Base-by-base conservation (phyloP, 805 yeast genomes). In the Saturnispora quitensis region DNA sequence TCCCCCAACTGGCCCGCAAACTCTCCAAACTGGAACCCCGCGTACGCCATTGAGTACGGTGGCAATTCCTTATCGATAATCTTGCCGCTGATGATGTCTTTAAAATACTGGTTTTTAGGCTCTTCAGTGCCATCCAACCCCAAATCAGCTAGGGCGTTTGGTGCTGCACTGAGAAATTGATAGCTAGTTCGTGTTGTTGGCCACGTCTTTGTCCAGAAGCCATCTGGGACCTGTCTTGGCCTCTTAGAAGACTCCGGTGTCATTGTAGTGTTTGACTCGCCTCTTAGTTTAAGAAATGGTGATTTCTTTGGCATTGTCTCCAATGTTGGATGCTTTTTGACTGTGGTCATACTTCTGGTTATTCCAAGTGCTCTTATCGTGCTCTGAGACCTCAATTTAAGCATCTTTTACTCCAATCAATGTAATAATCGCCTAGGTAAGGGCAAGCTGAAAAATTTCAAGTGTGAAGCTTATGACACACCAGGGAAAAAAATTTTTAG, bases 1-100 rank as follows among this genome's bases (percentile, higher is more conserved):
- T 91, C 99, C 6, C 99, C 99, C 55, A 91, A 70, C 66, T 93
- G 99, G 2, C 98, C 98, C 0, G 97, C 97, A 79, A 91, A 91
- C 57, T 79, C 80, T 3, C 99, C 98, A 71, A 93, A 91, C 63
- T 91, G 99, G 75, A 84, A 89, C 1, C 99, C 99, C 1, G 98
- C 96, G 66, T 91, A 91, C 0, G 91, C 87, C 65, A 86, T 90
- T 12, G 97, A 80, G 13, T 17, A 38, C 8, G 42, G 13, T 38
- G 42, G 42, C 67, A 86, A 91, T 5, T 47, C 46, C 36, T 67
- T 60, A 1, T 76, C 57, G n/a, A 67, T 59, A 40, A 78, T 71
- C 43, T 65, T 58, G 1, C 97, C 97, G 52, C 82, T 73, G 4
- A 86, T 78, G 2, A 86, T 66, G 28, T 75, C 68, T 51, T 73